phyloP scores from a whole-genome alignment of 495 filamentous ascomycete species.

The Copromyces sp. region DNA sequence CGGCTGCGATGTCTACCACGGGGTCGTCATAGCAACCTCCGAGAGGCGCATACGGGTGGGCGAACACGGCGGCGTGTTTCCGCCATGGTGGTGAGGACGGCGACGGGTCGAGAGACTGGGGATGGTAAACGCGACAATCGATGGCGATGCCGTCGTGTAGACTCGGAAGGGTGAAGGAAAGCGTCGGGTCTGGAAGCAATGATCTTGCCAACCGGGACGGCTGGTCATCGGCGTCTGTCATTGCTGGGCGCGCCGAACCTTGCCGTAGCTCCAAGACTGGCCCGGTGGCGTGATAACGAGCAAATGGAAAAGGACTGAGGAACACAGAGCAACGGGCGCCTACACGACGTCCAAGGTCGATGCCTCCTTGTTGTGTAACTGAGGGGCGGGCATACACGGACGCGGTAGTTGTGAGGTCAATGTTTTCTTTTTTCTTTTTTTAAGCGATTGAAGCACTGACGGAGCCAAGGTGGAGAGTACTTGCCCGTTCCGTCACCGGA shows the following conservation, averaged over 20 bases:
- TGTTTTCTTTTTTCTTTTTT: neutral
- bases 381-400: neutral
- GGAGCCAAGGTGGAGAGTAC: neutral
- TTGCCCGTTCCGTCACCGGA: neutral
- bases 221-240: conserved; percentile 1
- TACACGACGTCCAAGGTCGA: neutral
- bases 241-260: neutral
- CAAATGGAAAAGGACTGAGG: neutral
- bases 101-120: conserved; percentile 29
- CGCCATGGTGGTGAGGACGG: conserved; percentile 26
- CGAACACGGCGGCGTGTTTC: conserved; percentile 62
- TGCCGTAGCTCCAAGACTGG: neutral
- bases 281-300: neutral
- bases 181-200: conserved; percentile 44
- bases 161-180: conserved; percentile 74
- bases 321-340: neutral
- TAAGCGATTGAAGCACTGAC: neutral
- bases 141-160: conserved; percentile 65
- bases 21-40: conserved; percentile 81
- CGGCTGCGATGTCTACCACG: conserved; percentile 53
- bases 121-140: conserved; percentile 74
- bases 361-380: neutral
- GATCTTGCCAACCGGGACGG: neutral
- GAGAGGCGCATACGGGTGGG: conserved; percentile 83
- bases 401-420: neutral